Evolutionary conservation across 495 filamentous ascomycete genomes (phyloP).

Genomic region (Lichenothelia convexa): DNA sequence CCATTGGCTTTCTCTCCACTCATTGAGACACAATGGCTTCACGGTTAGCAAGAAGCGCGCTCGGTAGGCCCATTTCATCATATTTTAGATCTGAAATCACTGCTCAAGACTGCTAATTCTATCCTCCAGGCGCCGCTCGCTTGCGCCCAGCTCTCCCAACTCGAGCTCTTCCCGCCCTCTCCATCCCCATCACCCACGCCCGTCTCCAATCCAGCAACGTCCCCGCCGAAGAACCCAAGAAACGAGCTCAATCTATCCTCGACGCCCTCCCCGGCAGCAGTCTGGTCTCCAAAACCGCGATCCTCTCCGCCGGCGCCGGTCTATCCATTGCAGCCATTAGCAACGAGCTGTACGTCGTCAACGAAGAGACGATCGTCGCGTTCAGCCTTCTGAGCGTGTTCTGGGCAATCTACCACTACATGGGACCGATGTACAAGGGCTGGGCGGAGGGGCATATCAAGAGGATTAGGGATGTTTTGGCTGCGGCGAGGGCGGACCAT

Average conservation of each 20-base stretch:
- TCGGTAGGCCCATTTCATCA: slow-evolving; percentile 43
- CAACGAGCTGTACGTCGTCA: slow-evolving; percentile 98
- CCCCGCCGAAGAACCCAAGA: slow-evolving; percentile 67
- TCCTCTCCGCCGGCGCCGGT: slow-evolving; percentile 83
- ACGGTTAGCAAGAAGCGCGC: slow-evolving; percentile 76
- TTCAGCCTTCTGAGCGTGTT: slow-evolving; percentile 81
- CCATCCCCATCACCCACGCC: slow-evolving; percentile 40
- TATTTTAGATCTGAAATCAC: slow-evolving; percentile 5
- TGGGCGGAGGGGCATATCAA: slow-evolving; percentile 76
- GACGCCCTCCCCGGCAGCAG: slow-evolving; percentile 45
- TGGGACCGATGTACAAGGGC: slow-evolving; percentile 73
- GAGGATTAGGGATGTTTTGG: slow-evolving; percentile 85
- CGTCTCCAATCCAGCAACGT: slow-evolving; percentile 61
- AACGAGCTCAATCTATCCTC: slow-evolving; percentile 88
- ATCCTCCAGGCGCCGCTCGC: slow-evolving; percentile 61
- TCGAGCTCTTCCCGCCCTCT: slow-evolving; percentile 54
- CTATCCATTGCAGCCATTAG: slow-evolving; percentile 82
- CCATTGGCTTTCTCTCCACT: no score
- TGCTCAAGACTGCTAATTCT: slow-evolving; percentile 8
- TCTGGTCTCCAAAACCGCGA: slow-evolving; percentile 66
- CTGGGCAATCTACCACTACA: slow-evolving; percentile 74
- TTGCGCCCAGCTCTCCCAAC: slow-evolving; percentile 50
- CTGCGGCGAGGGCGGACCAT: slow-evolving; percentile 82
- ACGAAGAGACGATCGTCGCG: slow-evolving; percentile 88
- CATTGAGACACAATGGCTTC: slow-evolving; percentile 78